phyloP scores from a whole-genome alignment of 768 basidiomycete genomes.

The Strobilomyces dryophilus region DNA sequence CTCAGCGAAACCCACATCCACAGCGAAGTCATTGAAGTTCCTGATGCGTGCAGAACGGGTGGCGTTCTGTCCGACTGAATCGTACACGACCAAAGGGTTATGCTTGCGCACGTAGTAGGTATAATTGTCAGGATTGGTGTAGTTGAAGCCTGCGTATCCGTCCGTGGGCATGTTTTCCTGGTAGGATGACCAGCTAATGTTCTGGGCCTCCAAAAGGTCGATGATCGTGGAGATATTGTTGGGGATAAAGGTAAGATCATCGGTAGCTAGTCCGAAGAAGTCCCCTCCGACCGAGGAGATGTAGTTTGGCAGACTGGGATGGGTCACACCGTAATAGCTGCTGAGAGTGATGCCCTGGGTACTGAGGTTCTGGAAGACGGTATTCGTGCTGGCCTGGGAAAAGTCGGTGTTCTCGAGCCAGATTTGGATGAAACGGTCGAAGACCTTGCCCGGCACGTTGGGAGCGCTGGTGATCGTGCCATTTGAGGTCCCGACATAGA shows the following conservation, averaged over 20 bases:
- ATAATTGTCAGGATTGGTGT: slow-evolving; percentile 32
- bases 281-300: slow-evolving; percentile 45
- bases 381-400: slow-evolving; percentile 21
- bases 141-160: slow-evolving; percentile 42
- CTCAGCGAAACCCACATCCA: slow-evolving; percentile 36
- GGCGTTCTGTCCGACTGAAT: slow-evolving; percentile 43
- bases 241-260: slow-evolving; percentile 33
- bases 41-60: slow-evolving; percentile 42
- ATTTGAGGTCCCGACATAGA: slow-evolving; percentile 42
- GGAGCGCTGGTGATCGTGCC: slow-evolving; percentile 37
- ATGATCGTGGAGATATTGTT: slow-evolving; percentile 52
- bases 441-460: slow-evolving; percentile 39
- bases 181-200: slow-evolving; percentile 58
- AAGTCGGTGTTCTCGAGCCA: slow-evolving; percentile 67
- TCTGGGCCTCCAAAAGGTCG: slow-evolving; percentile 55
- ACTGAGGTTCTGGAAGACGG: slow-evolving; percentile 37
- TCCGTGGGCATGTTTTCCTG: slow-evolving; percentile 55
- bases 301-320: slow-evolving; percentile 64
- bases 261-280: slow-evolving; percentile 47
- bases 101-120: slow-evolving; percentile 56
- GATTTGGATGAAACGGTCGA: slow-evolving; percentile 49
- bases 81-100: slow-evolving; percentile 48
- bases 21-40: slow-evolving; percentile 61
- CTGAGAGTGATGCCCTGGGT: slow-evolving; percentile 46
- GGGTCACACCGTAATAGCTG: slow-evolving; percentile 48